A percentile compares a stretch with the other conserved stretches of the same genome.
Evolutionary conservation across 345 rosid genomes (phyloP).

Genomic region (Geranium rotundifolium): DNA sequence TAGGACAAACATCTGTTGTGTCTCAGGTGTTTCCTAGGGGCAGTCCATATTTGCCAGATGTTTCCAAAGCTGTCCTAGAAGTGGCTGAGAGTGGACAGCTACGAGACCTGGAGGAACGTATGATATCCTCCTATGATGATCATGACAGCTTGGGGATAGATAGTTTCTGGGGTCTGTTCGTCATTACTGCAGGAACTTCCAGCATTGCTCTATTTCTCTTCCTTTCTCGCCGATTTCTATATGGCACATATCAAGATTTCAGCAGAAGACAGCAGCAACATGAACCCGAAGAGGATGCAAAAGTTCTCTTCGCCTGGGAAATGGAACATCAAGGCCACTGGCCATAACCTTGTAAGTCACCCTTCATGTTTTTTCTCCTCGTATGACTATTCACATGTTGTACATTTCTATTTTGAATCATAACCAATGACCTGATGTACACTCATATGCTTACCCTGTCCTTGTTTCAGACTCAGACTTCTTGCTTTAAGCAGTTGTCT

Average conservation of each 20-base stretch:
- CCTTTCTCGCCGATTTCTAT: not conserved
- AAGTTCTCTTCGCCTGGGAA: not conserved
- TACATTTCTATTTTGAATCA: too few relatives aligned
- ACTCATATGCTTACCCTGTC: too few relatives aligned
- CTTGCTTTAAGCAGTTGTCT: too few relatives aligned
- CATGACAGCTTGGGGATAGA: not conserved
- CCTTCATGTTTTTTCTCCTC: too few relatives aligned
- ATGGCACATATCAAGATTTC: not conserved
- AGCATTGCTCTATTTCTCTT: conserved; percentile 1
- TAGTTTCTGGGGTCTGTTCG: conserved; percentile 15
- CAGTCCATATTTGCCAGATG: conserved; percentile 12
- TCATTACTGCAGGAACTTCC: conserved; percentile 2
- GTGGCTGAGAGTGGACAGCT: conserved; percentile 14
- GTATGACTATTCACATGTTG: too few relatives aligned
- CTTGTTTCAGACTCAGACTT: too few relatives aligned
- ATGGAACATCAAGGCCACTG: not conserved
- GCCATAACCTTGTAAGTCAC: not conserved
- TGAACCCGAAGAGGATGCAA: not conserved
- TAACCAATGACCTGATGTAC: too few relatives aligned
- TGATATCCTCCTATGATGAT: conserved; percentile 6
- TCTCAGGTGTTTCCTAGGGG: conserved; percentile 13
- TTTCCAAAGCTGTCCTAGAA: conserved; percentile 16
- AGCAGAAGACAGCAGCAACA: not conserved
- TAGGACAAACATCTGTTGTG: not conserved
- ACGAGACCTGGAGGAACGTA: conserved; percentile 2